Evolutionary conservation across 805 yeast species (phyloP), one percentile per base, ranked within the genome.

Genomic region (Sugiyamaella boreocaroliniensis): DNA sequence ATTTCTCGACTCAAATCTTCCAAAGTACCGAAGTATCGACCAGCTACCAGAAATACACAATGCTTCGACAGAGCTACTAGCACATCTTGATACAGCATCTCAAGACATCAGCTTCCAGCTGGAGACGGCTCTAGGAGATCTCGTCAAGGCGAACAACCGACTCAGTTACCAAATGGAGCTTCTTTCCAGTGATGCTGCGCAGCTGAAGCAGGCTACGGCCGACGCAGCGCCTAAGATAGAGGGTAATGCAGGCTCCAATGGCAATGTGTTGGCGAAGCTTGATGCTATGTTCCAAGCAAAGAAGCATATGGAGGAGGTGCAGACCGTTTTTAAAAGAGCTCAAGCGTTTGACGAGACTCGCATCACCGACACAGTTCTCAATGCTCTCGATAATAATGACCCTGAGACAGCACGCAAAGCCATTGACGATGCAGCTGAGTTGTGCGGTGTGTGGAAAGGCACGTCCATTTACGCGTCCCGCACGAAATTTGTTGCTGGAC

Each of bases 121-220:
- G 46, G 61, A 62, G 40, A 29, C 45, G 14, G 47, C 61, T 18
- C 58, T 68, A 7, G 54, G 52, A 9, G 63, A 58, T 20, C 57
- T 69, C 18, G 50, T 53, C 43, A 50, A 57, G 40, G 53, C 64
- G 43, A 64, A 61, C 37, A 61, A 60, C 34, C 55, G 68, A 12
- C 55, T 68, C 37, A 63, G 59, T 45, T 68, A 68, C 55, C 70
- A 68, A 51, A 58, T 66, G 29, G 70, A 66, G 44, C 61, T 69
- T 46, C 60, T 69, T 16, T 56, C 59, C 22, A 58, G 60, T 43
- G 72, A 69, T 48, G 57, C 65, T 15, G 52, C 50, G 11, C 55
- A 56, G 10, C 54, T 69, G 22, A 52, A 48, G 9, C 40, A 22
- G 15, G 58, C 57, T 16, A 61, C 65, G 43, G 56, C 54, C 9